These are phyloP conservation scores for Geranium rotundifolium DNA, from an alignment of 345 rosid species.

Conservation along the genomic window DNA sequence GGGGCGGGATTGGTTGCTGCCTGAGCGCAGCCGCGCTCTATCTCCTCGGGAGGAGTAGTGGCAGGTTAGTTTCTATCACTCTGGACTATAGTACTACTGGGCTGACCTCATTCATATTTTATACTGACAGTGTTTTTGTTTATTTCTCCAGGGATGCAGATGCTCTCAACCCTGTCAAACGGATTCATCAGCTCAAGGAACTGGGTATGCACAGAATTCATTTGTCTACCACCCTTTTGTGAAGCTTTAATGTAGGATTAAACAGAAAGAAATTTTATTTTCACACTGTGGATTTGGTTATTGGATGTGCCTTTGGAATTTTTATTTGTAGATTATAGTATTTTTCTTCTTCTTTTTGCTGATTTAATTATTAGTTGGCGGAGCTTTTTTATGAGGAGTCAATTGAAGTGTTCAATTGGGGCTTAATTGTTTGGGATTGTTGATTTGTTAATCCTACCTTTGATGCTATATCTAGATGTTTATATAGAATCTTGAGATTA, in stretches of 20 bases:
- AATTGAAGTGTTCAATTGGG: neutral
- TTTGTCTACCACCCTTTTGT: neutral
- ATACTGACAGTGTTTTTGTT: neutral
- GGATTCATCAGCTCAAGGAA: slow-evolving; percentile 73
- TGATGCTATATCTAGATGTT: neutral
- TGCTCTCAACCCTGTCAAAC: slow-evolving; percentile 58
- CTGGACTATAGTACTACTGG: too few species aligned
- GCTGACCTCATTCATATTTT: neutral
- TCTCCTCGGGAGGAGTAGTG: slow-evolving; percentile 86
- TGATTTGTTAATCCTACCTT: neutral
- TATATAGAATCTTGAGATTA: too few species aligned
- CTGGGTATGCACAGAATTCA: slow-evolving; percentile 34
- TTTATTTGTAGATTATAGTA: too few species aligned
- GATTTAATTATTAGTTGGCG: neutral
- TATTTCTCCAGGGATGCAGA: slow-evolving; percentile 59
- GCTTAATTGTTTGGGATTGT: neutral
- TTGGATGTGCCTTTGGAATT: too few species aligned
- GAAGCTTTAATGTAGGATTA: neutral
- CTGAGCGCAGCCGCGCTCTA: slow-evolving; percentile 80
- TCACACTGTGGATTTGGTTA: neutral
- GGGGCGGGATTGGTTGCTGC: slow-evolving; percentile 89
- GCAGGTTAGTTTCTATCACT: slow-evolving; percentile 34
- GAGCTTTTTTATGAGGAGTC: too few species aligned
- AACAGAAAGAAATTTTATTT: too few species aligned
- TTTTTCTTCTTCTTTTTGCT: neutral